Evolutionary conservation across 2,329 filamentous ascomycete genomes (phyloP), one percentile per base, ranked within the genome.

Genomic region (Pseudopyrenochaeta lycopersici): DNA sequence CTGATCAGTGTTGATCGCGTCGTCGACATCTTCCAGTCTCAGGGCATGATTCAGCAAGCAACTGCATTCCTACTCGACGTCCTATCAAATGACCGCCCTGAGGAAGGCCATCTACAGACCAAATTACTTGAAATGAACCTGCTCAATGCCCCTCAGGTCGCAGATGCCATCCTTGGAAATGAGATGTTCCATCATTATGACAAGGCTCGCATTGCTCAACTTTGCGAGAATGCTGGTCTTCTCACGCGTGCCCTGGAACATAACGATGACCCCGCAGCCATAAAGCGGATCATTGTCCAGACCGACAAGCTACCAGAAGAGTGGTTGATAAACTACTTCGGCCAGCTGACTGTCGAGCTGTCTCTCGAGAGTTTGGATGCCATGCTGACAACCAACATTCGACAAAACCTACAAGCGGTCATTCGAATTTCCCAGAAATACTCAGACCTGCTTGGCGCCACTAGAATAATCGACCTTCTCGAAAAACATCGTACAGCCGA

Each of bases 171-270:
- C 64, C 86, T 99, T 35, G 91, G 94, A 63, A 99, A 99, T 70
- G 92, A 98, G 69, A 97, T 99, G 90, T 98, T 99, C 79, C 92
- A 92, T 0, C 88, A 99, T 79, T 99, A 97, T 71, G 95, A 99
- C 79, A 96, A 91, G 81, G 80, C 88, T 40, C 90, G 92, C 60
- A 91, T 99, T 76, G 91, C 94, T 20, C 86, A 89, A 62, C 85
- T 99, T 49, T 99, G 95, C 75, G 95, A 99, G 80, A 90, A 96
- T 74, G 93, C 93, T 46, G 92, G 93, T 46, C 86, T 99, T 49
- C 67, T 81, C 18, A 79, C 79, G 10, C 75, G 80, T 42, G 95
- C 95, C 18, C 78, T 99, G 59, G 96, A 99, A 80, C 91, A 97
- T 65, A 97, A 96, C 66, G 92, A 98, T 69, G 93, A 98, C 67